A percentile compares a stretch with the other conserved stretches of the same genome.
Conservation (phyloP, 1,139 yeast genomes). For the Hansenula anomala region DNA sequence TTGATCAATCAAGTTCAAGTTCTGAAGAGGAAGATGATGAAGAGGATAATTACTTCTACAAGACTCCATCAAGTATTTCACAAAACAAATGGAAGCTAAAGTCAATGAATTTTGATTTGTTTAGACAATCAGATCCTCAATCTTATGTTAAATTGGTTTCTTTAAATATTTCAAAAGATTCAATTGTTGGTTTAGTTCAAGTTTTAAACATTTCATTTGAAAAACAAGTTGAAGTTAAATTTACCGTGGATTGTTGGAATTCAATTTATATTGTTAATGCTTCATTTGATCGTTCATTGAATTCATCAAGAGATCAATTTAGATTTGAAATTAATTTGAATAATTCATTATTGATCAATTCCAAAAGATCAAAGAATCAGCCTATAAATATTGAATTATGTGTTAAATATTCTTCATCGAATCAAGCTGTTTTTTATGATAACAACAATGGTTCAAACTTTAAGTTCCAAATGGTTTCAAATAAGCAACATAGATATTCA, state of each 20-base stretch:
- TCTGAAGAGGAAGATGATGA: constrained; percentile 18
- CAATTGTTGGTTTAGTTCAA: constrained; percentile 53
- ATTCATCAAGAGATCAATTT: constrained; percentile 46
- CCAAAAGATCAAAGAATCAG: constrained; percentile 7
- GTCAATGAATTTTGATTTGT: not conserved
- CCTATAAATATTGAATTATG: constrained; percentile 18
- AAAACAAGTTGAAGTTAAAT: constrained; percentile 45
- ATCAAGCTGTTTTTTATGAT: constrained; percentile 16
- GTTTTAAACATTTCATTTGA: constrained; percentile 51
- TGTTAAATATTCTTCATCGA: constrained; percentile 18
- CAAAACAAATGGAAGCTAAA: not conserved
- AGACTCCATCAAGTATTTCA: not conserved
- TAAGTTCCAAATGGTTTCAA: constrained; percentile 12
- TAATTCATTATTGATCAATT: constrained; percentile 16
- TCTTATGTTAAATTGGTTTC: constrained; percentile 42
- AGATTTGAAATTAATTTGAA: constrained; percentile 19
- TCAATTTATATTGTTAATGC: constrained; percentile 51
- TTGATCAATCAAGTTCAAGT: constrained; percentile 13
- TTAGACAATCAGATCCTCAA: constrained; percentile 34
- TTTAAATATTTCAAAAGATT: constrained; percentile 36
- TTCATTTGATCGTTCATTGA: constrained; percentile 38
- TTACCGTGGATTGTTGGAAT: constrained; percentile 52
- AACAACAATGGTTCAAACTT: constrained; percentile 19
- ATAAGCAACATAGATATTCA: constrained; percentile 3
- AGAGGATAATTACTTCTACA: not conserved